Conservation (phyloP, 352 stramenopile species). For the Sclerospora graminicola region DNA sequence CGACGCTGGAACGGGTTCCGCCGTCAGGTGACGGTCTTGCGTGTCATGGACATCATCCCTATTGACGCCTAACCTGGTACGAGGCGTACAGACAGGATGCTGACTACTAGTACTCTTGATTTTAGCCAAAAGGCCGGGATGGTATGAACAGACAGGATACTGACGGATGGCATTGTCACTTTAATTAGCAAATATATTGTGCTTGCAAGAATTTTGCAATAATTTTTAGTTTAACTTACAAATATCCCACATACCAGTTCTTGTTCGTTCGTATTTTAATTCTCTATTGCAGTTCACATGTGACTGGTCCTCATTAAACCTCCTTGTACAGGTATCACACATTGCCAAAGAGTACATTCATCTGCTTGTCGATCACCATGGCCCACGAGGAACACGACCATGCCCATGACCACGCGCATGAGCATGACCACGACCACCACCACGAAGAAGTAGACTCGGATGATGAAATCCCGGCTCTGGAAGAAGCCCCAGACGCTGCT, state of each 20-base stretch:
- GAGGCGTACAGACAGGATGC: too few relatives aligned
- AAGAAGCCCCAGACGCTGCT: slow-evolving; percentile 54
- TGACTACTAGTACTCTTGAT: too few relatives aligned
- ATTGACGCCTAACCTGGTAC: too few relatives aligned
- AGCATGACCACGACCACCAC: slow-evolving; percentile 43
- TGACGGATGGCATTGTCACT: too few relatives aligned
- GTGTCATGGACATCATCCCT: slow-evolving; percentile 71
- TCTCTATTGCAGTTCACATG: neutral
- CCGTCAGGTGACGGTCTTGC: slow-evolving; percentile 76
- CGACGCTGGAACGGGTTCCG: slow-evolving; percentile 83
- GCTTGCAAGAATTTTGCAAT: too few relatives aligned
- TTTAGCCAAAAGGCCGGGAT: too few relatives aligned
- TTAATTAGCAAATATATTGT: too few relatives aligned
- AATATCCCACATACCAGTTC: too few relatives aligned
- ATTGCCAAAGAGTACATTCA: slow-evolving; percentile 14
- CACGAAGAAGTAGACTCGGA: slow-evolving; percentile 62
- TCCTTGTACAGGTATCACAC: slow-evolving; percentile 8
- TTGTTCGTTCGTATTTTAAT: neutral
- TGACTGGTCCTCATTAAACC: slow-evolving; percentile 10
- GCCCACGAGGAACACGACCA: slow-evolving; percentile 28
- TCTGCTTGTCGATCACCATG: slow-evolving; percentile 21
- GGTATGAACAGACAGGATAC: too few relatives aligned
- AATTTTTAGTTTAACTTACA: too few relatives aligned
- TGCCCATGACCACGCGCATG: slow-evolving; percentile 32
- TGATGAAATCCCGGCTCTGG: slow-evolving; percentile 74